Percentiles rank a stretch among this genome's conserved stretches.
Conservation (phyloP, 805 yeast genomes). For the Candida arabinofermentans region DNA sequence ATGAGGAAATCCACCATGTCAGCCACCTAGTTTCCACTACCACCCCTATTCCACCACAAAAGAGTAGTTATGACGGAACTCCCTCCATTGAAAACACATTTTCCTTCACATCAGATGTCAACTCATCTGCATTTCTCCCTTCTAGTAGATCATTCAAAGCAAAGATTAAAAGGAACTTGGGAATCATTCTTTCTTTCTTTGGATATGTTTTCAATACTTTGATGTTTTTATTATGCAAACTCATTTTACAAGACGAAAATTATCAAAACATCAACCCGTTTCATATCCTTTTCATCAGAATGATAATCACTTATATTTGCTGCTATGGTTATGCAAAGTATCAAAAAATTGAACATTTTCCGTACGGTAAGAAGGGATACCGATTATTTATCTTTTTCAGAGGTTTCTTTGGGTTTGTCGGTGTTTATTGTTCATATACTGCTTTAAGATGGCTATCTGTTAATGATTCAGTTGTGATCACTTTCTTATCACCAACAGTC, state of each 20-base stretch:
- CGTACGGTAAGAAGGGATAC: conserved; percentile 9
- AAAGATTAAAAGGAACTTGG: conserved; percentile 34
- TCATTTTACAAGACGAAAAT: conserved; percentile 57
- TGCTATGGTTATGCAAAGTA: conserved; percentile 43
- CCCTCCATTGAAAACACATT: too few species aligned
- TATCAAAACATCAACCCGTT: conserved; percentile 52
- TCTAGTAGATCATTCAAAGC: conserved; percentile 39
- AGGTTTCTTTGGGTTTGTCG: conserved; percentile 66
- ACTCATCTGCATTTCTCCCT: neutral
- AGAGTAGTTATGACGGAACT: too few species aligned
- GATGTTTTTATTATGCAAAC: conserved; percentile 66
- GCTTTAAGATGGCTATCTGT: conserved; percentile 64
- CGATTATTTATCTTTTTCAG: conserved; percentile 28
- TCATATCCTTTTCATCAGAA: conserved; percentile 63
- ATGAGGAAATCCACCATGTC: neutral
- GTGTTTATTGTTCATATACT: conserved; percentile 69
- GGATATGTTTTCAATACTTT: conserved; percentile 66
- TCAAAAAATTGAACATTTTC: conserved; percentile 11
- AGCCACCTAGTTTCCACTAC: neutral
- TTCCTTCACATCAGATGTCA: too few species aligned
- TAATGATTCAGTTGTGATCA: conserved; percentile 74
- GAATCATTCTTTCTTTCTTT: conserved; percentile 48
- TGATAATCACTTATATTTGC: conserved; percentile 58
- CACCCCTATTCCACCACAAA: neutral
- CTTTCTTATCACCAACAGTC: conserved; percentile 69